phyloP scores from a whole-genome alignment of 257 asterid genomes.

The Orobanche coerulescens region DNA sequence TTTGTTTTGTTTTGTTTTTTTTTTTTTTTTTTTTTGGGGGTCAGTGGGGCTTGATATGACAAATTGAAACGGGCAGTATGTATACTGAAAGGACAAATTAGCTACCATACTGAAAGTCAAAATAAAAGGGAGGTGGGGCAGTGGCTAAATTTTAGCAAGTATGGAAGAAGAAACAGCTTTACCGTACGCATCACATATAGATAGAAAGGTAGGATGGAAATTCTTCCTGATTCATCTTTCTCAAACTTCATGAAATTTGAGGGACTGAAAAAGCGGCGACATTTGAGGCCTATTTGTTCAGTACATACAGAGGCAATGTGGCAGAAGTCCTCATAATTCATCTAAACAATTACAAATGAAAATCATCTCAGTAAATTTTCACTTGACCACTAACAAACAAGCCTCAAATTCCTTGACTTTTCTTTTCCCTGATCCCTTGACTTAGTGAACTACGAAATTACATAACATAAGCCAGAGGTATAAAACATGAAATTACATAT shows the following conservation, averaged over 20 bases:
- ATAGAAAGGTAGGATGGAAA: conserved; percentile 94
- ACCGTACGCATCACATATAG: conserved; percentile 99
- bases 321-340: conserved; percentile 99
- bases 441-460: neutral
- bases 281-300: conserved; percentile 94
- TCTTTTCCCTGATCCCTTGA: too few species aligned
- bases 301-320: conserved; percentile 98
- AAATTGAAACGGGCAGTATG: neutral
- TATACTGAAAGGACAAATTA: neutral
- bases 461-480: conserved; percentile 9
- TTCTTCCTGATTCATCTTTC: conserved; percentile 96
- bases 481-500: conserved; percentile 7
- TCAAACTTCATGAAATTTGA: conserved; percentile 99
- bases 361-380: conserved; percentile 26
- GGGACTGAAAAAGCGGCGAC: conserved; percentile 92
- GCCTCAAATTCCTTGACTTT: neutral
- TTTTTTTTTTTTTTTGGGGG: neutral
- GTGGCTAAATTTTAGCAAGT: neutral
- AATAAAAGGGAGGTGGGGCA: conserved; percentile 5
- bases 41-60: neutral
- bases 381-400: conserved; percentile 11
- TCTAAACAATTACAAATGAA: conserved; percentile 41
- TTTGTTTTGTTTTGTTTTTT: too few species aligned
- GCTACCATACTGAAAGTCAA: neutral
- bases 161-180: conserved; percentile 19